phyloP scores from a whole-genome alignment of 805 yeast genomes.

The Ogataea naganishii region DNA sequence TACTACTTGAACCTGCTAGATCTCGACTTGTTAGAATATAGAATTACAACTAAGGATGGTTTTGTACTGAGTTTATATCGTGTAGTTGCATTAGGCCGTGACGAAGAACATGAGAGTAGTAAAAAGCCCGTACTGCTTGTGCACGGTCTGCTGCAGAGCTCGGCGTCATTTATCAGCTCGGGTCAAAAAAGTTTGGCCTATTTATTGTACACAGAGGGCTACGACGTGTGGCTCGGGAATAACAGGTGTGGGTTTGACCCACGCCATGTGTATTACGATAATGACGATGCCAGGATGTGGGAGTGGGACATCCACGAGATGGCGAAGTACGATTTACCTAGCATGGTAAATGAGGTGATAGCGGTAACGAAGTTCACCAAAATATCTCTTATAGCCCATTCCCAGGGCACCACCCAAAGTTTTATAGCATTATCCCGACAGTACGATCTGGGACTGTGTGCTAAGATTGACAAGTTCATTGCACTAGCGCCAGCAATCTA shows the following conservation, averaged over 20 bases:
- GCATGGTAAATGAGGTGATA: constrained; percentile 57
- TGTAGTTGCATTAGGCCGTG: constrained; percentile 29
- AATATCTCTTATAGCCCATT: constrained; percentile 68
- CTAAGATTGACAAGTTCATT: constrained; percentile 56
- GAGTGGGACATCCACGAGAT: constrained; percentile 87
- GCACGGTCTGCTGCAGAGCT: constrained; percentile 84
- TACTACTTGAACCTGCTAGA: constrained; percentile 63
- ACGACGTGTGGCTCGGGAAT: constrained; percentile 88
- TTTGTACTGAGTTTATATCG: constrained; percentile 61
- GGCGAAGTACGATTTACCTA: constrained; percentile 71
- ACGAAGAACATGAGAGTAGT: constrained; percentile 16
- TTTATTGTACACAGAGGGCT: constrained; percentile 40
- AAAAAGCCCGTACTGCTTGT: constrained; percentile 59
- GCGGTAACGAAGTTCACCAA: constrained; percentile 29
- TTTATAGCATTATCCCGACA: constrained; percentile 57
- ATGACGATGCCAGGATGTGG: constrained; percentile 60
- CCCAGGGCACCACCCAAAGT: constrained; percentile 90
- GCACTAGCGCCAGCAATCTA: constrained; percentile 89
- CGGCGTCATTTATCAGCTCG: constrained; percentile 78
- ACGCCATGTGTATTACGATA: constrained; percentile 41
- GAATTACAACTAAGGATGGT: constrained; percentile 72
- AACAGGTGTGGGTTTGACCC: constrained; percentile 84
- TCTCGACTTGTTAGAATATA: constrained; percentile 48
- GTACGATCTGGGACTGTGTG: constrained; percentile 23
- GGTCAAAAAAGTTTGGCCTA: constrained; percentile 75